Conservation (phyloP, 805 yeast genomes). For the Candida succiphila region DNA sequence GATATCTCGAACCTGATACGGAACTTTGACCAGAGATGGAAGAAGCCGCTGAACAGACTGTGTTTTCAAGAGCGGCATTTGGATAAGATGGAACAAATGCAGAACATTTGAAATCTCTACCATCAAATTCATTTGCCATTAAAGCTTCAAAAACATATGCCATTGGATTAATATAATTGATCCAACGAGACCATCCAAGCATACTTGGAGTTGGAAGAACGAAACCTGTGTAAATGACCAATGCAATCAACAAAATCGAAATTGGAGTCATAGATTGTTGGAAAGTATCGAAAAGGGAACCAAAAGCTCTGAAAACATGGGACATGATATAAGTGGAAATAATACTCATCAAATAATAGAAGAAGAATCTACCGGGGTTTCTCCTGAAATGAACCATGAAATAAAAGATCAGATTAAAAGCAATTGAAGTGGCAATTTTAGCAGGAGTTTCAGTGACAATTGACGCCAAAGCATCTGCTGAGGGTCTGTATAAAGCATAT, state of each 20-base stretch:
- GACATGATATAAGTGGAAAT: constrained; percentile 42
- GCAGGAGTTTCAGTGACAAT: constrained; percentile 48
- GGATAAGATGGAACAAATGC: constrained; percentile 34
- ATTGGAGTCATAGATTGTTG: constrained; percentile 53
- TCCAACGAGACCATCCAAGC: constrained; percentile 62
- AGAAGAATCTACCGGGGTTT: constrained; percentile 44
- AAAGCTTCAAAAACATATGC: constrained; percentile 47
- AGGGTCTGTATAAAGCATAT: constrained; percentile 47
- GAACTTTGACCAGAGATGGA: constrained; percentile 36
- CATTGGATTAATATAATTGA: constrained; percentile 48
- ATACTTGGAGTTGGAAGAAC: constrained; percentile 45
- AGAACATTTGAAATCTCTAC: constrained; percentile 34
- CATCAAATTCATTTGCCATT: constrained; percentile 47
- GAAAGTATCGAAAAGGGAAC: constrained; percentile 35
- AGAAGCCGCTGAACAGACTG: constrained; percentile 33
- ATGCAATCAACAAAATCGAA: constrained; percentile 34
- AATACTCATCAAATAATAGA: constrained; percentile 33
- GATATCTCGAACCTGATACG: constrained; percentile 49
- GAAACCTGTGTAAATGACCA: constrained; percentile 47
- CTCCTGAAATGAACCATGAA: constrained; percentile 45
- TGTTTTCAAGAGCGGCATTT: constrained; percentile 3
- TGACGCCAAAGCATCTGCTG: constrained; percentile 52
- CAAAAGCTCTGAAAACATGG: constrained; percentile 43
- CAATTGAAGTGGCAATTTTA: constrained; percentile 32
- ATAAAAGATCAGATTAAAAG: constrained; percentile 40